Base-by-base conservation (phyloP, 352 stramenopile genomes). In the Phytopythium oedochilum region DNA sequence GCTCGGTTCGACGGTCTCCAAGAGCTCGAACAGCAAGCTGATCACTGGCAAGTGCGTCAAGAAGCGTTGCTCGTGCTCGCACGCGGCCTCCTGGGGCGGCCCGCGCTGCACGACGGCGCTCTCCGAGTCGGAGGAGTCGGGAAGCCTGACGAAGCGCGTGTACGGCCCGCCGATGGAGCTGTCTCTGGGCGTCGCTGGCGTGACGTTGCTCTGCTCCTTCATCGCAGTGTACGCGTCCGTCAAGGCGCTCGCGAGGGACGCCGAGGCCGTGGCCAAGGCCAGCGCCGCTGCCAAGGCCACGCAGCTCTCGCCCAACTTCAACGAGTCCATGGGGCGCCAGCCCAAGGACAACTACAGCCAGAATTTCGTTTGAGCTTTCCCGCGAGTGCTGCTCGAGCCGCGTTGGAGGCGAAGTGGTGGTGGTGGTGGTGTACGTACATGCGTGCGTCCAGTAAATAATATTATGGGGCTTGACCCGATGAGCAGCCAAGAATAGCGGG, bases 341-440 rank as follows among this genome's bases (percentile, higher is more conserved):
- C 69, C 69, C 0, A 73, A 78, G 53, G 70, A 70, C 53, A 78
- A 81, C 51, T 87, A 87, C 70, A 72, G 71, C 58, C 68, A 83
- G 50, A 85, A 87, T 23, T 81, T 87, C 49, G 73, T 87, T 14
- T 53, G 25, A 47, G n/a, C 9, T 3, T n/a, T n/a, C n/a, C n/a
- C 40, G 49, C 26, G 10, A 42, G 48, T 40, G 26, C 14, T 28
- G 18, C 46, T 61, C 22, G 39, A 45, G n/a, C n/a, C n/a, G n/a
- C n/a, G n/a, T n/a, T n/a, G n/a, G n/a, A n/a, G n/a, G n/a, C n/a
- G n/a, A n/a, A n/a, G n/a, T n/a, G n/a, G n/a, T 18, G n/a, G 39
- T 20, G 2, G 39, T 45, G 39, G 39, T 45, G 39, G 39, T 28
- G 39, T 45, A 23, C 8, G 18, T 45, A 12, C 2, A 45, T n/a